phyloP scores from a whole-genome alignment of 805 yeast species.

The Myxozyma geophila region DNA sequence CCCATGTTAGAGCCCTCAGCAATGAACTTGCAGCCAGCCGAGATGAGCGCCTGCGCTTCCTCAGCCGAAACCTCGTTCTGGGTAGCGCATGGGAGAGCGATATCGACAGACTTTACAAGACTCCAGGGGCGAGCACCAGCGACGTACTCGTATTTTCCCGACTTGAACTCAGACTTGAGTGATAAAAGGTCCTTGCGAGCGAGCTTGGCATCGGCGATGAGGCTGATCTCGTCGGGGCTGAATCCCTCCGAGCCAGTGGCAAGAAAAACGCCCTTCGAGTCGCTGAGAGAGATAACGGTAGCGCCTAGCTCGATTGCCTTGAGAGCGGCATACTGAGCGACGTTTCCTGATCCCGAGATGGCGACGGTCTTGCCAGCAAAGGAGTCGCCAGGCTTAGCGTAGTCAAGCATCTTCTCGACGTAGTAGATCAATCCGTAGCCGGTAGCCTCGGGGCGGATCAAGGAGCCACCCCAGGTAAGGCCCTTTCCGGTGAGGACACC shows the following conservation, averaged over 20 bases:
- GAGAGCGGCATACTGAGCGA: conserved; percentile 98
- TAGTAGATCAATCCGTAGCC: conserved; percentile 97
- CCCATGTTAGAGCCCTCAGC: conserved; percentile 99
- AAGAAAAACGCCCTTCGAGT: conserved; percentile 89
- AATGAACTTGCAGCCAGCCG: conserved; percentile 87
- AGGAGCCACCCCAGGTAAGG: conserved; percentile 97
- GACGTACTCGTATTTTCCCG: conserved; percentile 66
- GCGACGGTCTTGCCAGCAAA: conserved; percentile 94
- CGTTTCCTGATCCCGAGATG: conserved; percentile 98
- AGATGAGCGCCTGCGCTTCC: conserved; percentile 93
- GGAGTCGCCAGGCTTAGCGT: conserved; percentile 72
- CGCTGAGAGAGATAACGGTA: conserved; percentile 89
- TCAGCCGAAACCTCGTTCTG: conserved; percentile 97
- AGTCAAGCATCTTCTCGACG: conserved; percentile 96
- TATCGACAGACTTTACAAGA: conserved; percentile 86
- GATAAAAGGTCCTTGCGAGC: conserved; percentile 58
- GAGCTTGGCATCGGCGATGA: conserved; percentile 82
- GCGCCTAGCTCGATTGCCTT: conserved; percentile 98
- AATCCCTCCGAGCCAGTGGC: conserved; percentile 67
- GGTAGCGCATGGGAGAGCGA: conserved; percentile 97
- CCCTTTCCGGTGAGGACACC: conserved; percentile 99
- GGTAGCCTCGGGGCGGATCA: conserved; percentile 99
- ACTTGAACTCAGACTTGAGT: conserved; percentile 40
- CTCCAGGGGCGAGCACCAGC: conserved; percentile 97
- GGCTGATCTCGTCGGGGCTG: conserved; percentile 76